Base-by-base conservation (phyloP, 2,329 filamentous ascomycete species). In the Xylariaceae sp. region DNA sequence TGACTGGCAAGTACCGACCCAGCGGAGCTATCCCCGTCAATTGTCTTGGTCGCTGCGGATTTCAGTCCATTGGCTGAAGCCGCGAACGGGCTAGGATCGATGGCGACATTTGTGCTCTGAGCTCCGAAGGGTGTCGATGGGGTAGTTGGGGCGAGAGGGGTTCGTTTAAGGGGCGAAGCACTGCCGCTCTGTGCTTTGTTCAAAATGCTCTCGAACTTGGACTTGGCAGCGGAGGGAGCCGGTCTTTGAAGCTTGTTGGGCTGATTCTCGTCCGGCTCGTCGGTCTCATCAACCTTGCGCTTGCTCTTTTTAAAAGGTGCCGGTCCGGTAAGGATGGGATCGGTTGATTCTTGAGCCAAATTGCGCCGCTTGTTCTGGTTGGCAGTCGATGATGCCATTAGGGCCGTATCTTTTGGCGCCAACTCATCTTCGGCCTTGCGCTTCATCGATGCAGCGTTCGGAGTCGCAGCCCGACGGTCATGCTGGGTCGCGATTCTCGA, bases 351-450 rank as follows among this genome's bases (percentile, higher is more conserved):
- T 48, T 76, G 73, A 18, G 74, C 74, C 3, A 70, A 12, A 48
- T 69, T 71, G 54, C 81, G 81, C 52, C 82, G 79, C 72, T 86
- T 85, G 63, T 74, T 79, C 40, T 73, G 71, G 49, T 74, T 74
- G 29, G 69, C 62, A 7, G 74, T 71, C 3, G 74, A 70, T 12
- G n/a, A 26, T 26, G 71, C 63, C 63, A 67, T 70, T 20, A 72
- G 59, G n/a, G 72, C 57, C 20, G 67, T 71, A 42, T 77, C 72
- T 53, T 73, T 74, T 9, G 74, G 69, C 20, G 71, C 63, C 40
- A 79, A 56, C 9, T 83, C 79, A 18, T 84, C 81, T 26, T 79
- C 77, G 12, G 83, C 82, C 72, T 86, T 86, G 58, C 83, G 81
- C 75, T 86, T 86, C 19, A 63, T 69, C 42, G 63, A 57, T 47